Percentiles rank a stretch among this genome's conserved stretches.
These are phyloP conservation scores for Lipomyces yamadae DNA, from an alignment of 805 yeast genomes.

Conservation along the genomic window DNA sequence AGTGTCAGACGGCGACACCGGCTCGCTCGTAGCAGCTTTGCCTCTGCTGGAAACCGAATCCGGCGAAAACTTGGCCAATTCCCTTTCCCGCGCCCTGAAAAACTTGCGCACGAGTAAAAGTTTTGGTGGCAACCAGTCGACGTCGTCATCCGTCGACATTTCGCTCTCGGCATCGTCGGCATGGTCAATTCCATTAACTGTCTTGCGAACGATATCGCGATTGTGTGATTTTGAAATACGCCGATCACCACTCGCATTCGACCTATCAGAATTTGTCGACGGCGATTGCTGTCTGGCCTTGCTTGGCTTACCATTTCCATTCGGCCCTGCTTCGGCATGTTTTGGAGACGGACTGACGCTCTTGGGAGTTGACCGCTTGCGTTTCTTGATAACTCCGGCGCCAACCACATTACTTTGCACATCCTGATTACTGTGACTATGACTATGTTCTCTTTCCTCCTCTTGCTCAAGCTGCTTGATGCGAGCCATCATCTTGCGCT, in stretches of 20 bases:
- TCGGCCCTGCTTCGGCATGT: neutral
- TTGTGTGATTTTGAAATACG: neutral
- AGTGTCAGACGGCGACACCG: constrained; percentile 6
- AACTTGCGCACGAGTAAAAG: constrained; percentile 31
- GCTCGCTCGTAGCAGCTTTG: constrained; percentile 2
- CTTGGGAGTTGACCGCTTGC: constrained; percentile 11
- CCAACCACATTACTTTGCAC: neutral
- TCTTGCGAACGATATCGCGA: constrained; percentile 2
- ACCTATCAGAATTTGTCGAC: neutral
- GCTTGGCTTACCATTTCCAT: neutral
- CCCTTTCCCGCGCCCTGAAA: constrained; percentile 26
- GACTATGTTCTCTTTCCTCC: constrained; percentile 16
- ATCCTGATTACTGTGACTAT: neutral
- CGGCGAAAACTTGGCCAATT: constrained; percentile 20
- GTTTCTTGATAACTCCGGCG: constrained; percentile 16
- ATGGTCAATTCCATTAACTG: neutral
- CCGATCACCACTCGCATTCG: neutral
- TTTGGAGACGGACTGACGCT: neutral
- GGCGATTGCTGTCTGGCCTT: neutral
- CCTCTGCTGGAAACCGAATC: constrained; percentile 13
- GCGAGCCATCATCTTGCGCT: constrained; percentile 35
- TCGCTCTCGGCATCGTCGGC: constrained; percentile 28
- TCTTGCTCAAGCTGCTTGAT: constrained; percentile 34
- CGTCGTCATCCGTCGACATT: constrained; percentile 33
- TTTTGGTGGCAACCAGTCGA: constrained; percentile 35